Evolutionary conservation across 805 yeast species (phyloP).

Genomic region (Suhomyces sp.): DNA sequence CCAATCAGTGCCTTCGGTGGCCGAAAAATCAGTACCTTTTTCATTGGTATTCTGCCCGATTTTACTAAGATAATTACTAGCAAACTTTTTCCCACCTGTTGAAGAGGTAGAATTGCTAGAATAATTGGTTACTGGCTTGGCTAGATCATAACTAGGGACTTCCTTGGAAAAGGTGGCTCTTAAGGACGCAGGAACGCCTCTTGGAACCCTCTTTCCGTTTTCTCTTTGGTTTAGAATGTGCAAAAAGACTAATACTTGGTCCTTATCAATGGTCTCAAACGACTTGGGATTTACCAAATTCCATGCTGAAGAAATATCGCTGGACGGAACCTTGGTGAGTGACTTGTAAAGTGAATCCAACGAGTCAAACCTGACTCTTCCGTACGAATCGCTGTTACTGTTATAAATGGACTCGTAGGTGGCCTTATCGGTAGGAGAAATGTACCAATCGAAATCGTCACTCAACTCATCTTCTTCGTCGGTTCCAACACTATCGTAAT

Average conservation of each 20-base stretch:
- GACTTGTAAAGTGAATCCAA: slow-evolving; percentile 66
- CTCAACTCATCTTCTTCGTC: slow-evolving; percentile 57
- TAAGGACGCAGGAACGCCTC: slow-evolving; percentile 90
- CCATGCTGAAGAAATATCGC: slow-evolving; percentile 91
- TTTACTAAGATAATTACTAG: slow-evolving; percentile 52
- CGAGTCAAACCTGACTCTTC: slow-evolving; percentile 74
- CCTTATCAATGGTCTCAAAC: slow-evolving; percentile 85
- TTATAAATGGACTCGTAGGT: slow-evolving; percentile 77
- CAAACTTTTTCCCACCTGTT: slow-evolving; percentile 39
- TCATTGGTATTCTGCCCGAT: slow-evolving; percentile 48
- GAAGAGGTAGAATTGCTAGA: not conserved
- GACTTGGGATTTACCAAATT: slow-evolving; percentile 89
- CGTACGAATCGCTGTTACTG: slow-evolving; percentile 71
- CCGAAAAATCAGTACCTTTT: slow-evolving; percentile 68
- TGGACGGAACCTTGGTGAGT: slow-evolving; percentile 68
- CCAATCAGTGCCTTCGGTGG: slow-evolving; percentile 83
- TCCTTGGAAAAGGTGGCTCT: slow-evolving; percentile 90
- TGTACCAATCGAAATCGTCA: slow-evolving; percentile 91
- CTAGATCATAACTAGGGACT: slow-evolving; percentile 66
- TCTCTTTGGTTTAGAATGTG: slow-evolving; percentile 91
- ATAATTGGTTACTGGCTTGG: slow-evolving; percentile 12
- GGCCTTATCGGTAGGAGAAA: slow-evolving; percentile 79
- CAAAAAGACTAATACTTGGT: slow-evolving; percentile 83
- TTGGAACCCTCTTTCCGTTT: slow-evolving; percentile 79
- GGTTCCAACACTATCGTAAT: slow-evolving; percentile 12